Conservation (phyloP, 2,329 filamentous ascomycete genomes). For the Ascosphaera pollenicola region DNA sequence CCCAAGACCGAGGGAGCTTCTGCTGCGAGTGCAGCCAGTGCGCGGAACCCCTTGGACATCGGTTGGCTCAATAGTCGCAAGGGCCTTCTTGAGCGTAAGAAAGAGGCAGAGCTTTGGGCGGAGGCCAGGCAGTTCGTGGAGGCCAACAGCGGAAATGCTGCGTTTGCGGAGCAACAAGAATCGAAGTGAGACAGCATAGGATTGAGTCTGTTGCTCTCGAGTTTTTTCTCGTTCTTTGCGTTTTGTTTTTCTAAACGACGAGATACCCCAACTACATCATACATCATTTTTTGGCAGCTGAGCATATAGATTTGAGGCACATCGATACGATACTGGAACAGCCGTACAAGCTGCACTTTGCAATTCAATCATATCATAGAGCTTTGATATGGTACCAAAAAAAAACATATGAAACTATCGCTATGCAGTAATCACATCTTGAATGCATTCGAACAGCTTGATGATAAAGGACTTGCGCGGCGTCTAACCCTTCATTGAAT, state of each 20-base stretch:
- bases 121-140: conserved; percentile 35
- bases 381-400: neutral
- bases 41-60: conserved; percentile 44
- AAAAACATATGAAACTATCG: neutral
- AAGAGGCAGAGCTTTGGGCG: conserved; percentile 61
- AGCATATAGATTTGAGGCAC: too few relatives aligned
- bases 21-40: conserved; percentile 15
- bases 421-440: neutral
- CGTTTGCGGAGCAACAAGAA: conserved; percentile 8
- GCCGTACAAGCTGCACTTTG: too few relatives aligned
- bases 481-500: conserved; percentile 25
- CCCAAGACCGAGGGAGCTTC: conserved; percentile 10
- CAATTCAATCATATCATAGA: too few relatives aligned
- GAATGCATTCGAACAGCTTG: neutral
- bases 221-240: neutral
- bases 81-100: conserved; percentile 58
- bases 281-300: too few relatives aligned
- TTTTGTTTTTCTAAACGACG: too few relatives aligned
- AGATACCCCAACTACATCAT: too few relatives aligned
- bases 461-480: neutral
- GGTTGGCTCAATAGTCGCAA: conserved; percentile 78
- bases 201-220: neutral
- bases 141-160: conserved; percentile 4
- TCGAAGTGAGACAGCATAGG: conserved; percentile 22
- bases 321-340: too few relatives aligned